phyloP scores from a whole-genome alignment of 1,139 yeast species.

The Schwanniomyces etchellsii region DNA sequence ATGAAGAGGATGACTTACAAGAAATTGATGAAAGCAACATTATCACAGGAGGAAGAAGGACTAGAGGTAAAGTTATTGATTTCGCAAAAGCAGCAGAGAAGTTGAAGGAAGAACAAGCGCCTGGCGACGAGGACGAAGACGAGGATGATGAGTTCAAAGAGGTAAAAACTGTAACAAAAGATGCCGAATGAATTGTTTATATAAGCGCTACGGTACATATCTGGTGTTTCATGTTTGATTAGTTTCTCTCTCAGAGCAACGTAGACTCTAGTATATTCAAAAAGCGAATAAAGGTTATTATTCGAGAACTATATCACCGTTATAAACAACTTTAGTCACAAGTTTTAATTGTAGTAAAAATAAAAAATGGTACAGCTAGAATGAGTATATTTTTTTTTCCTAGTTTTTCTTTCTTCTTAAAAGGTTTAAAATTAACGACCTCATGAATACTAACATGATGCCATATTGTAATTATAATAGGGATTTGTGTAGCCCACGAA shows the following conservation, averaged over 20 bases:
- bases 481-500: slow-evolving; percentile 38
- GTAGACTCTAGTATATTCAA: no score
- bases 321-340: no score
- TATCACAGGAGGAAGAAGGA: slow-evolving; percentile 80
- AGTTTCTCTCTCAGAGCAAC: no score
- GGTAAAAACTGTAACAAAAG: slow-evolving; percentile 2
- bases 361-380: no score
- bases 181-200: no score
- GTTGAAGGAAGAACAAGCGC: slow-evolving; percentile 46
- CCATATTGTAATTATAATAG: slow-evolving; percentile 30
- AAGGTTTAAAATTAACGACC: background rate
- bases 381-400: background rate
- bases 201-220: no score
- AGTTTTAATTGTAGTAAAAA: no score
- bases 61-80: slow-evolving; percentile 86
- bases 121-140: slow-evolving; percentile 27
- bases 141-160: slow-evolving; percentile 33
- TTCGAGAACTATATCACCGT: no score
- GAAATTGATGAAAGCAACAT: slow-evolving; percentile 85
- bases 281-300: no score
- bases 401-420: background rate
- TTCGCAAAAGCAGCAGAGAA: slow-evolving; percentile 80
- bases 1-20: slow-evolving; percentile 73
- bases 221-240: no score
- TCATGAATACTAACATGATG: slow-evolving; percentile 19